A percentile compares a stretch with the other conserved stretches of the same genome.
Evolutionary conservation across 345 rosid genomes (phyloP).

Genomic region (Syzygium grande): DNA sequence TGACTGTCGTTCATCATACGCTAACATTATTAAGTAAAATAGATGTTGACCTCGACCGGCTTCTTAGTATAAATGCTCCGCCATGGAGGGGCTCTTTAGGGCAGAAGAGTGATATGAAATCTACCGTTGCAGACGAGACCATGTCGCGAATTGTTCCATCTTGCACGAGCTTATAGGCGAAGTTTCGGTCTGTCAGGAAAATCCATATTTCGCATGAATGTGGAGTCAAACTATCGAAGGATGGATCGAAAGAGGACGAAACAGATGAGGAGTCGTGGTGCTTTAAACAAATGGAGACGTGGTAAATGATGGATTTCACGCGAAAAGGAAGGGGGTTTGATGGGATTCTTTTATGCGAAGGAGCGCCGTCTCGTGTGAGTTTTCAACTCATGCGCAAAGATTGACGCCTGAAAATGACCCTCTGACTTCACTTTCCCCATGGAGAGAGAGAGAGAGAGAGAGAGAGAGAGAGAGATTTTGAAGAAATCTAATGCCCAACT

Average conservation of each 20-base stretch:
- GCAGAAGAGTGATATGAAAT: background rate
- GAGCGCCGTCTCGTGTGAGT: background rate
- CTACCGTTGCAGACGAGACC: background rate
- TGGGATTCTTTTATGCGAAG: background rate
- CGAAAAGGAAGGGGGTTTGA: background rate
- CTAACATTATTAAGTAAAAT: background rate
- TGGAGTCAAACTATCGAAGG: background rate
- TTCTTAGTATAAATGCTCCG: background rate
- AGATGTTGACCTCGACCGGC: background rate
- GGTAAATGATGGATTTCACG: background rate
- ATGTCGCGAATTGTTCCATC: background rate
- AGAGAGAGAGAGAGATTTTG: background rate
- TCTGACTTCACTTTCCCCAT: background rate
- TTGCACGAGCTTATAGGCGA: background rate
- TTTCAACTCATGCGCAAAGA: background rate
- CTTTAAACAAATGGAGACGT: background rate
- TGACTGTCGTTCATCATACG: background rate
- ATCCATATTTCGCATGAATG: background rate
- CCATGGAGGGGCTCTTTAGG: background rate
- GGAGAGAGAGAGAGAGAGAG: too few relatives aligned
- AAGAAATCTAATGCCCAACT: background rate
- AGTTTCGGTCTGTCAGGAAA: background rate
- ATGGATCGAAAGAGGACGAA: background rate
- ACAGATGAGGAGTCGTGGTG: background rate
- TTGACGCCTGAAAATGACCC: background rate